Conservation (phyloP, 2,329 filamentous ascomycete genomes). For the Phialophora verrucosa region DNA sequence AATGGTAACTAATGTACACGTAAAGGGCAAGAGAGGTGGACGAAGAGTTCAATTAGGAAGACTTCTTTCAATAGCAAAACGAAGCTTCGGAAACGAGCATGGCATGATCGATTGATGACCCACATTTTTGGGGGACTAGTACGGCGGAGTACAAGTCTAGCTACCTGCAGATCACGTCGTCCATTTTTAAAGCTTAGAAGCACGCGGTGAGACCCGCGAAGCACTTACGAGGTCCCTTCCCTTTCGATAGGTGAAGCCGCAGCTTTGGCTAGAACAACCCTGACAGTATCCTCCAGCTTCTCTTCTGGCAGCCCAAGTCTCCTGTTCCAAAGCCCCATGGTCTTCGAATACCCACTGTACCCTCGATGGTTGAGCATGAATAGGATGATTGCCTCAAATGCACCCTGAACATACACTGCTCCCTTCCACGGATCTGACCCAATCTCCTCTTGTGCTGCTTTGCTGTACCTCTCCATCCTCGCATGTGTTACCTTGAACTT, state of each 20-base stretch:
- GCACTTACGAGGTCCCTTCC: background rate
- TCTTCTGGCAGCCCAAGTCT: conserved; percentile 25
- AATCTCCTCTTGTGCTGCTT: conserved; percentile 19
- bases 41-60: background rate
- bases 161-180: background rate
- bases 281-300: conserved; percentile 21
- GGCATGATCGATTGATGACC: conserved; percentile 6
- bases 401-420: conserved; percentile 2
- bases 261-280: conserved; percentile 5
- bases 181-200: too few species aligned
- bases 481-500: conserved; percentile 59
- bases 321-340: conserved; percentile 21
- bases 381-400: conserved; percentile 16
- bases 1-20: conserved; percentile 11
- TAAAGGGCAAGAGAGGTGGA: background rate
- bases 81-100: conserved; percentile 12
- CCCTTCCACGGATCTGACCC: conserved; percentile 17
- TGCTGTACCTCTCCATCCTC: conserved; percentile 33
- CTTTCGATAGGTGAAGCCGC: background rate
- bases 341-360: conserved; percentile 24
- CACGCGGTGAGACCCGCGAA: background rate
- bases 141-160: conserved; percentile 2
- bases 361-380: conserved; percentile 25
- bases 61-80: background rate
- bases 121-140: background rate